phyloP scores from a whole-genome alignment of 176 grass and related monocot species.

The Juncus inflexus region DNA sequence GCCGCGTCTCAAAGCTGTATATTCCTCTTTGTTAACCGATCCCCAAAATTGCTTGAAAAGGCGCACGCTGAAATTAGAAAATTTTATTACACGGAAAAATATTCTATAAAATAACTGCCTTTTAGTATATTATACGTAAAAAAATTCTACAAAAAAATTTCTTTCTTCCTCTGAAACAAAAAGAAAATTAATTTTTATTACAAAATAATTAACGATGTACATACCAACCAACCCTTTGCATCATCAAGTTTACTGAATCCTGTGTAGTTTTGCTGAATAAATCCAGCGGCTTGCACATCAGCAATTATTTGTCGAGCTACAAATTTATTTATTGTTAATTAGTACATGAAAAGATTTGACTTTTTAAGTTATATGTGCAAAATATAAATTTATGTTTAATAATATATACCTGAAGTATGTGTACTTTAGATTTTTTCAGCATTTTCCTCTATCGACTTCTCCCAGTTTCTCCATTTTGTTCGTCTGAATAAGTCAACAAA shows the following conservation, averaged over 20 bases:
- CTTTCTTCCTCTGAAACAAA: too few relatives aligned
- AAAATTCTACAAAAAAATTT: too few relatives aligned
- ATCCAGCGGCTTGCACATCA: too few relatives aligned
- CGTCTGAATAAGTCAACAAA: constrained; percentile 20
- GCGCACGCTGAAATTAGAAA: constrained; percentile 43
- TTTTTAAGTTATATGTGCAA: too few relatives aligned
- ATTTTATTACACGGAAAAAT: constrained; percentile 25
- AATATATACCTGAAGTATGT: constrained; percentile 9
- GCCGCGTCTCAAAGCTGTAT: constrained; percentile 68
- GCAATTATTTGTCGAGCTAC: too few relatives aligned
- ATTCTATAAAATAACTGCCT: constrained; percentile 30
- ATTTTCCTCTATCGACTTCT: constrained; percentile 26
- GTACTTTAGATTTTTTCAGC: neutral
- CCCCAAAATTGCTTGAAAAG: constrained; percentile 85
- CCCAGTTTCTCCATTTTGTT: constrained; percentile 32
- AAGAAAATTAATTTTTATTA: too few relatives aligned
- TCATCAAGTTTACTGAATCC: too few relatives aligned
- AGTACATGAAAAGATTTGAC: too few relatives aligned
- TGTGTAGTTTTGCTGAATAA: too few relatives aligned
- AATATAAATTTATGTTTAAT: too few relatives aligned
- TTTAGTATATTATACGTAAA: neutral
- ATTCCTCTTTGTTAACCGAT: constrained; percentile 54
- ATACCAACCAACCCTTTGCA: too few relatives aligned
- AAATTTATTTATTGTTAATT: neutral
- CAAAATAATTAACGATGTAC: too few relatives aligned